Base-by-base conservation (phyloP, 2,329 filamentous ascomycete genomes). In the Colletotrichum theobromicola region DNA sequence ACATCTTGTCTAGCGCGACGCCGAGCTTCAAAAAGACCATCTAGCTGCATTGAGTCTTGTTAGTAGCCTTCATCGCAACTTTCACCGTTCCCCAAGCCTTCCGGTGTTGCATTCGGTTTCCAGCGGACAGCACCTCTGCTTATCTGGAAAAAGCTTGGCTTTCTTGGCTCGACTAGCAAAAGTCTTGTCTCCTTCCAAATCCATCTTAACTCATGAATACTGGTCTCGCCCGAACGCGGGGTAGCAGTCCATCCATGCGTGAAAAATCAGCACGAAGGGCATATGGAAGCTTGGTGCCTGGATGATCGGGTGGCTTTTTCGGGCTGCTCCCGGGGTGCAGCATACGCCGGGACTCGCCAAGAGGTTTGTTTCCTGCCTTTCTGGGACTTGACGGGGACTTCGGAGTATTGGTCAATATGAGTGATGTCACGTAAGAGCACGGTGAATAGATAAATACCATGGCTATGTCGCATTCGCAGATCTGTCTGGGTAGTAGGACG, bases 131-230 rank as follows among this genome's bases (percentile, higher is more conserved):
- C 28, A 63, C 5, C 37, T 35, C 5, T 67, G 62, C 72, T 74
- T 74, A 74, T 74, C 72, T 63, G 6, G 32, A n/a, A 50, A 72
- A 74, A 67, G 71, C 74, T 76, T 76, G 74, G 74, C 74, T 66
- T 26, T 67, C 74, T 76, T 76, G 74, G 74, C 71, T 58, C n/a
- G 4, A n/a, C 71, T n/a, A 46, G 24, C 71, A 53, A 60, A 60
- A 55, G 15, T 70, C 67, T 74, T 74, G 46, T 24, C 75, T 76
- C 75, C 75, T 76, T 72, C 75, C 72, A 61, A 21, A 66, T 76
- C 32, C 37, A 76, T 75, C 46, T n/a, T 72, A 26, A 60, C 28
- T 57, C 68, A 13, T 7, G 10, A 5, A 12, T 18, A 21, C n/a
- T 30, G 30, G 42, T n/a, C 30, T 46, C 28, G 58, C 50, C 42